phyloP scores from a whole-genome alignment of 129 eudicot genomes.

The Scalesia atractyloides region DNA sequence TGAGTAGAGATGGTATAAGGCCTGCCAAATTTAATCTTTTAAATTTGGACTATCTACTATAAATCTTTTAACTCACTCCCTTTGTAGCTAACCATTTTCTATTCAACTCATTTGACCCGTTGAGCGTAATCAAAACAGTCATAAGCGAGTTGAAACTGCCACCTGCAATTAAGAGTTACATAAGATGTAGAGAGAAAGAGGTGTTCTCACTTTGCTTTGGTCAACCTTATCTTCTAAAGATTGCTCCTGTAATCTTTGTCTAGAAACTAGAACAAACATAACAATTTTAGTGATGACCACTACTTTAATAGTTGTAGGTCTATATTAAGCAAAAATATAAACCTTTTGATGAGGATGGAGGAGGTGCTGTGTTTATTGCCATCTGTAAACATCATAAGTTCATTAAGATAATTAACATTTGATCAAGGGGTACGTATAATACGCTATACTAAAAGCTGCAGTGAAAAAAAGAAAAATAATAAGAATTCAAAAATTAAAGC shows the following conservation, averaged over 20 bases:
- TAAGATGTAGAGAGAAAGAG: background rate
- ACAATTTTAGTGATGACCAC: slow-evolving; percentile 19
- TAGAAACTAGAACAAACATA: slow-evolving; percentile 34
- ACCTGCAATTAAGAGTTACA: background rate
- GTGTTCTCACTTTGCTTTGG: slow-evolving; percentile 36
- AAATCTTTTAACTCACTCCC: background rate
- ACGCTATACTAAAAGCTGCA: background rate
- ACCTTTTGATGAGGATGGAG: slow-evolving; percentile 46
- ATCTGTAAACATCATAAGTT: slow-evolving; percentile 43
- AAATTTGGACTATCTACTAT: too few species aligned
- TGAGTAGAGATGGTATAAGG: background rate
- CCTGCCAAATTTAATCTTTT: too few species aligned
- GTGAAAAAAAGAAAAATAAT: slow-evolving; percentile 1
- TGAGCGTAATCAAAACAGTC: background rate
- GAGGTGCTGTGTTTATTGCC: slow-evolving; percentile 31
- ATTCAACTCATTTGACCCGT: background rate
- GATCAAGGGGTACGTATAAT: slow-evolving; percentile 8
- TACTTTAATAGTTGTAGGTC: slow-evolving; percentile 1
- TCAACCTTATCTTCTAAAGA: slow-evolving; percentile 33
- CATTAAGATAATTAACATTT: slow-evolving; percentile 12
- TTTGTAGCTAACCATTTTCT: background rate
- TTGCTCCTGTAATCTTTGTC: slow-evolving; percentile 31
- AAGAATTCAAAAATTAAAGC: slow-evolving; percentile 18
- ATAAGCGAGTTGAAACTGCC: background rate
- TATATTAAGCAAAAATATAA: slow-evolving; percentile 18